Evolutionary conservation across 2,329 filamentous ascomycete species (phyloP).

Genomic region (Sordariomycetes sp.): DNA sequence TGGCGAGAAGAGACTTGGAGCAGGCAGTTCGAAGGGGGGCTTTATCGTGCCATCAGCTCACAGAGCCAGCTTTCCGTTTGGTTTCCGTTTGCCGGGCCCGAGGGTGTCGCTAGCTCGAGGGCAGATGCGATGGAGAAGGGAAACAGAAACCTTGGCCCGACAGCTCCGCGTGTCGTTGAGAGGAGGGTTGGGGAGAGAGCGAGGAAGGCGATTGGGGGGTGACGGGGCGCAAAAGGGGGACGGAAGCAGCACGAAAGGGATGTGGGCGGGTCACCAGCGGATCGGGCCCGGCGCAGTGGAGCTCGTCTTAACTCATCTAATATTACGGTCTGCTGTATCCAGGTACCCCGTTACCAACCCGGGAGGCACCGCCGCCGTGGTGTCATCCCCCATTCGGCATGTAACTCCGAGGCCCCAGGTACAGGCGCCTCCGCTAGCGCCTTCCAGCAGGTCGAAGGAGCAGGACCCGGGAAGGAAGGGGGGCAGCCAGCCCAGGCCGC

Average conservation of each 20-base stretch:
- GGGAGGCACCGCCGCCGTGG: background rate
- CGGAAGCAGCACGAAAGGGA: slow-evolving; percentile 2
- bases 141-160: background rate
- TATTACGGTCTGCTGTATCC: background rate
- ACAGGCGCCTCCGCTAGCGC: background rate
- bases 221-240: background rate
- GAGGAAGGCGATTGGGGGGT: background rate
- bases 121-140: background rate
- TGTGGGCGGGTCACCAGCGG: background rate
- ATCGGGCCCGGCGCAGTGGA: background rate
- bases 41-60: background rate
- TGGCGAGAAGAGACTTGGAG: background rate
- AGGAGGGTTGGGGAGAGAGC: background rate
- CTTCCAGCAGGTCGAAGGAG: background rate
- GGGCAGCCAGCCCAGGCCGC: background rate
- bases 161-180: background rate
- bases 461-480: background rate
- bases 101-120: background rate
- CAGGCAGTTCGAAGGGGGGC: background rate
- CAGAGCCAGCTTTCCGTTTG: background rate
- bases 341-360: background rate
- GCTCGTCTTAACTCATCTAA: background rate
- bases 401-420: background rate
- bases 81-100: background rate
- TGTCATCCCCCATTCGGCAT: background rate